Percentiles rank a stretch among this genome's conserved stretches.
These are phyloP conservation scores for Gloeopeniophorella convolvens DNA, from an alignment of 768 basidiomycete species.

Conservation along the genomic window DNA sequence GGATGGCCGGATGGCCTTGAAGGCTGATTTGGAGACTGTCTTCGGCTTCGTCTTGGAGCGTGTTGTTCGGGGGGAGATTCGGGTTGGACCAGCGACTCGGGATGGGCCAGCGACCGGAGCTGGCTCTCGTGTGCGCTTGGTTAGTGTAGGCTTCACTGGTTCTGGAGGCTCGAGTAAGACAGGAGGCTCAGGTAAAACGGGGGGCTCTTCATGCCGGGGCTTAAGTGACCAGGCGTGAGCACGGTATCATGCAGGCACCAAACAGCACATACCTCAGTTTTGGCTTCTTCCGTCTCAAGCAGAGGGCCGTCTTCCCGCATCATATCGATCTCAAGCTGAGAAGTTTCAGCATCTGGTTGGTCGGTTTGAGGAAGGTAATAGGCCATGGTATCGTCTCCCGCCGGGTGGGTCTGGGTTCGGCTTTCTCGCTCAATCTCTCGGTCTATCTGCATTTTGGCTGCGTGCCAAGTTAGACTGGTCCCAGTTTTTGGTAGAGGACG, in stretches of 20 bases:
- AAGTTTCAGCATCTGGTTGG: constrained; percentile 31
- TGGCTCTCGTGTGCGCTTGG: background rate
- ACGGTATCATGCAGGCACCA: background rate
- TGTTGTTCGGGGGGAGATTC: constrained; percentile 9
- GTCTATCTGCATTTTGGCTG: constrained; percentile 33
- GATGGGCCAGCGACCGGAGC: constrained; percentile 8
- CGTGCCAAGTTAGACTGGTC: constrained; percentile 1
- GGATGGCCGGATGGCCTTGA: constrained; percentile 20
- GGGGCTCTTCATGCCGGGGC: background rate
- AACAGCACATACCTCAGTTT: background rate
- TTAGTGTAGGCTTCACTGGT: background rate
- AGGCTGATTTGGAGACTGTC: constrained; percentile 1
- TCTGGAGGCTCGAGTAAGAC: too few species aligned
- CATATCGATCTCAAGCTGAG: background rate
- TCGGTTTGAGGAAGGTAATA: constrained; percentile 26
- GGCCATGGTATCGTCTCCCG: background rate
- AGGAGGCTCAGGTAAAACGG: too few species aligned
- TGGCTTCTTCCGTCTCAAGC: background rate
- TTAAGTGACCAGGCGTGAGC: background rate
- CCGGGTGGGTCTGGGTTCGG: background rate
- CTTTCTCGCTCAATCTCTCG: constrained; percentile 37
- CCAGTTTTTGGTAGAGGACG: constrained; percentile 17
- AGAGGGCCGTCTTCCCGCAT: background rate
- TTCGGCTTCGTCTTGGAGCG: constrained; percentile 15
- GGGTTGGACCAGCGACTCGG: constrained; percentile 6